Evolutionary conservation across 2,329 filamentous ascomycete species (phyloP), one percentile per base, ranked within the genome.

Genomic region (Penicillium palitans): DNA sequence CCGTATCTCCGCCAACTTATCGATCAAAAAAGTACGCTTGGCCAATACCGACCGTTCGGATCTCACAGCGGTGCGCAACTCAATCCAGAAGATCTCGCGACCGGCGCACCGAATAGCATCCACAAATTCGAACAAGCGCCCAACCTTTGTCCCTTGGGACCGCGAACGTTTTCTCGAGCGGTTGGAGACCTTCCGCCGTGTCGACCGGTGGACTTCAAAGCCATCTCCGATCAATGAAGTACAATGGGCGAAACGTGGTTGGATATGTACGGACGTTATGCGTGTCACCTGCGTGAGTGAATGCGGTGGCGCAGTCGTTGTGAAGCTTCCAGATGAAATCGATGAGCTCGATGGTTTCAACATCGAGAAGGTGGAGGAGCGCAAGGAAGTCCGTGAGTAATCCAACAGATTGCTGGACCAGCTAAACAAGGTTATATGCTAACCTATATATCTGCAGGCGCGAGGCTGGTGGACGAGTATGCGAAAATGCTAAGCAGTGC

Each of bases 161-260:
- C 89, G 95, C 53, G 86, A 87, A 40, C 87, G 91, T 65, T 92
- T 98, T 61, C 81, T 98, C 12, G 86, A 84, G 66, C 82, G 95
- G 25, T 81, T 99, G 29, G 89, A 89, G 60, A 96, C 91, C 0
- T 99, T 96, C 71, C 90, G 93, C 70, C 91, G 93, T 65, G 87
- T 98, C 48, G 95, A 91, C 54, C 85, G 90, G 72, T 99, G 93
- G 93, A 89, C 90, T n/a, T 90, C 91, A 0, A 98, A 98, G 73
- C 93, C 95, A 0, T 85, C 93, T 52, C 82, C 81, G 35, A 87
- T 98, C 66, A 91, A 87, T 70, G 95, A 98, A 76, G 87, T 97
- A 8, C 89, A 92, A 73, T 99, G 95, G 95, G 93, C 93, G 0
- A 96, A 93, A 79, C 81, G 90, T 58, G 93, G 93, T 0, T 99